Evolutionary conservation across 495 filamentous ascomycete genomes (phyloP), one percentile per base, ranked within the genome.

Genomic region (Letharia lupina): DNA sequence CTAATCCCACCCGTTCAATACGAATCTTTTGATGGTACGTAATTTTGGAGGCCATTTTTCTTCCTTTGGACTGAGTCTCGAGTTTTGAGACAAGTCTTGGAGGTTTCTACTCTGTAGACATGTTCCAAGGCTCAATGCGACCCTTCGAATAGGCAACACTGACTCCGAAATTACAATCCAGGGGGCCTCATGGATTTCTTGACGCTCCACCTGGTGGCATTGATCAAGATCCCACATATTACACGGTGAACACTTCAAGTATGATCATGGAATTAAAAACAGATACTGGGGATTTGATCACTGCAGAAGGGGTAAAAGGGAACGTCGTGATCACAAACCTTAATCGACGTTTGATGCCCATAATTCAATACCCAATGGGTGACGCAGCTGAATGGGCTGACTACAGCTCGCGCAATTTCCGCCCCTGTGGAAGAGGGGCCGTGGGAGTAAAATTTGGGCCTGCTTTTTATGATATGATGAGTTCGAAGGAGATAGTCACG

Each of bases 321-420:
- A 47, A 63, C 5, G 10, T 59, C 18, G 48, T 48, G 28, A 40
- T 63, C 31, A 59, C 60, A 20, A 39, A 58, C 33, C 35, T 57
- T 23, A 11, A 9, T 28, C 6, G 48, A 39, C 59, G 59, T 28
- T 13, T 57, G 40, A 58, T 48, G 39, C 60, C 50, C 16, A 41
- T 63, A 0, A 40, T 63, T 18, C 48, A 40, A 6, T 57, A 58
- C 31, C 39, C 50, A 31, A 47, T 62, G 48, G 50, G 60, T n/a
- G 47, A 63, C 35, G 11, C 33, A n/a, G 48, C 65, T 37, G 50
- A 16, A 44, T 65, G 64, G 64, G 15, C 23, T 16, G 45, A 61
- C 10, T 61, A 66, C 28, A 40, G 33, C 7, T 20, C 64, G 7
- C 45, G 35, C 15, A 20, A 42, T 15, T 54, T 61, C n/a, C 58